Conservation (phyloP, 805 yeast genomes). For the Kodamaea kakaduensis region DNA sequence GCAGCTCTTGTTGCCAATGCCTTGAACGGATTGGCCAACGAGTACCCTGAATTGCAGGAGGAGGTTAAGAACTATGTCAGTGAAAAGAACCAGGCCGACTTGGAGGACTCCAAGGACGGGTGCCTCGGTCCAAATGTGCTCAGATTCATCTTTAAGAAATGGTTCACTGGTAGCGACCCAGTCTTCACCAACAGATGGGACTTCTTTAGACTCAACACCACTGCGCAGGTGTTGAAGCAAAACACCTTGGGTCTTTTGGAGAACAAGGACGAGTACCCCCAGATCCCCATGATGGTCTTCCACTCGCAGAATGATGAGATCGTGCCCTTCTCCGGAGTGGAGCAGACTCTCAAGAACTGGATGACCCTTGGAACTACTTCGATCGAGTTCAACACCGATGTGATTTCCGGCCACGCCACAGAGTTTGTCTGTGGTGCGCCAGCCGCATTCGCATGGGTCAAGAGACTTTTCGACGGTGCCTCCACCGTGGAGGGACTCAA, state of each 20-base stretch:
- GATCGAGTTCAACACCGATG: constrained; percentile 23
- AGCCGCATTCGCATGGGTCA: constrained; percentile 20
- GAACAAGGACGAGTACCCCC: constrained; percentile 2
- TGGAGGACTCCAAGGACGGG: not conserved
- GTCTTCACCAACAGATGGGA: constrained; percentile 15
- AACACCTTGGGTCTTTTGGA: constrained; percentile 6
- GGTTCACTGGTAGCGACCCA: constrained; percentile 13
- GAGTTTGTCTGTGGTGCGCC: constrained; percentile 12
- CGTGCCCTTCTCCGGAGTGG: constrained; percentile 10
- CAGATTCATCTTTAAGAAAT: constrained; percentile 3
- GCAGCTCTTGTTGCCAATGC: constrained; percentile 30
- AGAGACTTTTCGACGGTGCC: constrained; percentile 15
- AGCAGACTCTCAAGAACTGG: constrained; percentile 22
- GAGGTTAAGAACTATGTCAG: constrained; percentile 5
- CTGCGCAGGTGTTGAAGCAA: constrained; percentile 1
- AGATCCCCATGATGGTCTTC: constrained; percentile 13
- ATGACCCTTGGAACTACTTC: constrained; percentile 17
- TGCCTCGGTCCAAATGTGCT: constrained; percentile 6
- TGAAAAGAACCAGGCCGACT: not conserved
- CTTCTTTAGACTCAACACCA: constrained; percentile 11
- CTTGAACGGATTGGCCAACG: constrained; percentile 28
- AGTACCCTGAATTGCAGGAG: constrained; percentile 24
- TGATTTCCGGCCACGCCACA: constrained; percentile 23
- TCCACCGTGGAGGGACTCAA: constrained; percentile 17
- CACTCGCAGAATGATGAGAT: constrained; percentile 12